Percentiles rank a stretch among this genome's conserved stretches.
Conservation (phyloP, 208 protist genomes). For the Acanthamoeba triangularis region DNA sequence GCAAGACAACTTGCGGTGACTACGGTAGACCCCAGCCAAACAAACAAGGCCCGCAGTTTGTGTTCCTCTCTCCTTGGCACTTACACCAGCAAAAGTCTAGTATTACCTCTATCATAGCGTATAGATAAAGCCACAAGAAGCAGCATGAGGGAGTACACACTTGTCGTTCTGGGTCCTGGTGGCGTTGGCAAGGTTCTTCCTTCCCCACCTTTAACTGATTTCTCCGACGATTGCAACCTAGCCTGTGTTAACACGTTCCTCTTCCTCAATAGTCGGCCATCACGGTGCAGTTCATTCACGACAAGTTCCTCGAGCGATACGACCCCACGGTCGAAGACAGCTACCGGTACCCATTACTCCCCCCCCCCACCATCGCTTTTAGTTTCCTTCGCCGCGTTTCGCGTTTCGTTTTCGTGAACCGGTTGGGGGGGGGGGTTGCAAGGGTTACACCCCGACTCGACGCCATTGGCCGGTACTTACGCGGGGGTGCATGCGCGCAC, state of each 20-base stretch:
- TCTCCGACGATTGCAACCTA: not conserved
- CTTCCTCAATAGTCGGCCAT: not conserved
- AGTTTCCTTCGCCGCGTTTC: not conserved
- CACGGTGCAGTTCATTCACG: slow-evolving; percentile 67
- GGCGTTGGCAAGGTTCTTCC: slow-evolving; percentile 50
- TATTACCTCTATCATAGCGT: too few species aligned
- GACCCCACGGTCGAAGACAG: slow-evolving; percentile 65
- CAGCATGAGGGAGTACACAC: slow-evolving; percentile 60
- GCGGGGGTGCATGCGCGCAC: not conserved
- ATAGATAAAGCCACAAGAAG: not conserved
- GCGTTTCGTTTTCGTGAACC: not conserved
- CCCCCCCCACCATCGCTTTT: not conserved
- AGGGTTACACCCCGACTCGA: too few species aligned
- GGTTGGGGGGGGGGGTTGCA: too few species aligned
- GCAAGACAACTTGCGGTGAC: too few species aligned
- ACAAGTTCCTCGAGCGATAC: slow-evolving; percentile 52
- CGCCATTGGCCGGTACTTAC: too few species aligned
- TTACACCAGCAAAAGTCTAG: too few species aligned
- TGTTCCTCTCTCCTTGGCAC: too few species aligned
- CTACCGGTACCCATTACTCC: not conserved
- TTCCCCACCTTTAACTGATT: not conserved
- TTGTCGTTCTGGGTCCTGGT: slow-evolving; percentile 54
- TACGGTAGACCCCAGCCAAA: too few species aligned
- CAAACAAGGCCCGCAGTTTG: too few species aligned
- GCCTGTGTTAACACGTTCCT: not conserved